Conservation (phyloP, 768 basidiomycete species). For the Lactarius akahatsu region DNA sequence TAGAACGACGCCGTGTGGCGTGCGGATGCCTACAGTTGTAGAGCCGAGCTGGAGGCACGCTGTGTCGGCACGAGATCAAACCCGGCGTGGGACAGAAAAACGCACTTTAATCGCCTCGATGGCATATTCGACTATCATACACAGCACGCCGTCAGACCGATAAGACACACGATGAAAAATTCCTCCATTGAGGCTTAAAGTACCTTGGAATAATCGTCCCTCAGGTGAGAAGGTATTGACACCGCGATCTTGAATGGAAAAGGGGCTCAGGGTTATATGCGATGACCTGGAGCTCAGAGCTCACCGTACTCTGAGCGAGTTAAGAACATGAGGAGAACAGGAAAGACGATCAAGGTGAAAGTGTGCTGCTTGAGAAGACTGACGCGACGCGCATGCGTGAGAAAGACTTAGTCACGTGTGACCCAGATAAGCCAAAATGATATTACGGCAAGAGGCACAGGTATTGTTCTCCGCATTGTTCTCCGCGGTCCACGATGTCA, state of each 20-base stretch:
- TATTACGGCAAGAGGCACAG: not conserved
- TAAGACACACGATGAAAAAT: not conserved
- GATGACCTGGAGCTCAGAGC: slow-evolving; percentile 1
- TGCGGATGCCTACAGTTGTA: slow-evolving; percentile 94
- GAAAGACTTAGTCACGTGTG: slow-evolving; percentile 15
- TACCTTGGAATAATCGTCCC: slow-evolving; percentile 97
- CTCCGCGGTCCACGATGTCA: not conserved
- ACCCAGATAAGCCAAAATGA: not conserved
- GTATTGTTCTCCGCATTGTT: not conserved
- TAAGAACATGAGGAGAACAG: slow-evolving; percentile 65
- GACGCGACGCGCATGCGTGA: slow-evolving; percentile 27
- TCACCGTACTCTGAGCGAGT: slow-evolving; percentile 94
- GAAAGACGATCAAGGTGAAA: not conserved
- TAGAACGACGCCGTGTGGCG: slow-evolving; percentile 86
- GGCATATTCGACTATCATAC: slow-evolving; percentile 87
- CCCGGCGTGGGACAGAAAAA: not conserved
- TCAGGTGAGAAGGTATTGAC: slow-evolving; percentile 99
- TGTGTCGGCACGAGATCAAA: slow-evolving; percentile 8
- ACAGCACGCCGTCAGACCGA: slow-evolving; percentile 27
- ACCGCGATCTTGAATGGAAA: slow-evolving; percentile 70
- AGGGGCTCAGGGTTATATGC: slow-evolving; percentile 9
- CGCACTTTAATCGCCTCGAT: slow-evolving; percentile 97
- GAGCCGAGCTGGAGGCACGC: slow-evolving; percentile 75
- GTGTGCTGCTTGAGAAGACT: not conserved
- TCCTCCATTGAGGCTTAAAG: slow-evolving; percentile 21